Percentiles rank a stretch among this genome's conserved stretches.
Conservation (phyloP, 139 green algal genomes). For the Tetraselmis chui region DNA sequence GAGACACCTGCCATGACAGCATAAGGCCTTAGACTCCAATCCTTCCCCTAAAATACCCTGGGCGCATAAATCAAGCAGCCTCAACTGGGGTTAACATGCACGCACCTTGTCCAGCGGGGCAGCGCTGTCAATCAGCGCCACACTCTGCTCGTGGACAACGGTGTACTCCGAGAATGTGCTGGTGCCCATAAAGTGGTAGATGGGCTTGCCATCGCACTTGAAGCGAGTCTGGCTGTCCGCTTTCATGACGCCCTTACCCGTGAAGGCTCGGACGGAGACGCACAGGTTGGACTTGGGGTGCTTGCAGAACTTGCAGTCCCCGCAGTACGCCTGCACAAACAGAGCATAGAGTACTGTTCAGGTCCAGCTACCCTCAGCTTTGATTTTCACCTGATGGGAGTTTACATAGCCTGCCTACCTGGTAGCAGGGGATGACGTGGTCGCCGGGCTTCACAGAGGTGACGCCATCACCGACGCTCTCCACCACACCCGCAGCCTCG, state of each 20-base stretch:
- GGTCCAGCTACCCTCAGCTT: background rate
- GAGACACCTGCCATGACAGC: constrained; percentile 75
- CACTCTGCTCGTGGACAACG: constrained; percentile 85
- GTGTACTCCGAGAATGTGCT: constrained; percentile 97
- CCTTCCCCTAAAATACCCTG: too few relatives aligned
- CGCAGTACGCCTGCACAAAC: constrained; percentile 59
- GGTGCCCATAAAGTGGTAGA: constrained; percentile 99
- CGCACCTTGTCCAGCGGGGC: constrained; percentile 58
- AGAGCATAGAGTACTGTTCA: too few relatives aligned
- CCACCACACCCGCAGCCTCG: constrained; percentile 92
- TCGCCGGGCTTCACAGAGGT: constrained; percentile 61
- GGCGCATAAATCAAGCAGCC: too few relatives aligned
- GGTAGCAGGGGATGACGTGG: constrained; percentile 93
- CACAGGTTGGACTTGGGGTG: constrained; percentile 92
- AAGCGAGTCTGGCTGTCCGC: constrained; percentile 77
- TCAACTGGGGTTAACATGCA: background rate
- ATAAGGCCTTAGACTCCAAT: too few relatives aligned
- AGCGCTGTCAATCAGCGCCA: constrained; percentile 59
- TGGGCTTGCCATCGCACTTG: constrained; percentile 68
- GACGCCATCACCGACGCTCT: constrained; percentile 81
- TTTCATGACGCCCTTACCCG: constrained; percentile 90
- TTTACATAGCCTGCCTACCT: constrained; percentile 28
- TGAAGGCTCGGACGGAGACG: constrained; percentile 68
- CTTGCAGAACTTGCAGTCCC: constrained; percentile 94
- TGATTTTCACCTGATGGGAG: background rate